Percentiles rank a stretch among this genome's conserved stretches.
Evolutionary conservation across 2,329 filamentous ascomycete genomes (phyloP).

Genomic region (Microdochium nivale): DNA sequence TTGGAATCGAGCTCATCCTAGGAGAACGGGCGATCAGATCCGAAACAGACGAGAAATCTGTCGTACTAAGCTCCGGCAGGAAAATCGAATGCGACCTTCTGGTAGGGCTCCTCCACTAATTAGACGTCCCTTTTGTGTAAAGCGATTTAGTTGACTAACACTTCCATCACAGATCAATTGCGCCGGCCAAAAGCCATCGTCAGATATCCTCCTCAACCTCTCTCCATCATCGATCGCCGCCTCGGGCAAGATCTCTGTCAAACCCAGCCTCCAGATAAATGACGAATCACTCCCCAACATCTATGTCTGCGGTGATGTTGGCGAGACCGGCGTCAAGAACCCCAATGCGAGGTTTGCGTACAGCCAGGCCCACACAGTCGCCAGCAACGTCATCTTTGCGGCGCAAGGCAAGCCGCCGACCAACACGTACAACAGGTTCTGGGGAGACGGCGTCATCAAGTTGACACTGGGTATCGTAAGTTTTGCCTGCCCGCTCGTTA

Average conservation of each 20-base stretch:
- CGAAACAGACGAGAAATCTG: constrained; percentile 23
- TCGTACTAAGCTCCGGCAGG: constrained; percentile 36
- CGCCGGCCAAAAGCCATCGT: constrained; percentile 50
- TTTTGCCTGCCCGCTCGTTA: not conserved
- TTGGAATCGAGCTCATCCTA: constrained; percentile 42
- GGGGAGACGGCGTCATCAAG: constrained; percentile 42
- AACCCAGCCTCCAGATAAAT: constrained; percentile 46
- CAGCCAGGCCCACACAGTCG: constrained; percentile 42
- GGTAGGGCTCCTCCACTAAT: constrained; percentile 23
- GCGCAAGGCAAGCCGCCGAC: constrained; percentile 30
- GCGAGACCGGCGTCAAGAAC: constrained; percentile 37
- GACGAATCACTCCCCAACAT: constrained; percentile 39
- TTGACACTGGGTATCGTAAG: constrained; percentile 44
- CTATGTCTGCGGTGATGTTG: constrained; percentile 57
- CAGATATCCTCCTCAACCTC: constrained; percentile 33
- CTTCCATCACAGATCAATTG: constrained; percentile 41
- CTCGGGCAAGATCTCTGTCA: constrained; percentile 43
- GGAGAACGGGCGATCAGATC: constrained; percentile 34
- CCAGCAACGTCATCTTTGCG: constrained; percentile 43
- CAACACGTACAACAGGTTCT: constrained; percentile 30
- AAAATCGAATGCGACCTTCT: constrained; percentile 40
- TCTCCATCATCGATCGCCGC: constrained; percentile 33
- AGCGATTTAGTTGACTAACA: constrained; percentile 2
- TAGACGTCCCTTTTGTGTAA: not conserved
- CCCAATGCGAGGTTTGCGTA: constrained; percentile 47